phyloP scores from a whole-genome alignment of 148 eudicot species.

The Pouteria glomerata region DNA sequence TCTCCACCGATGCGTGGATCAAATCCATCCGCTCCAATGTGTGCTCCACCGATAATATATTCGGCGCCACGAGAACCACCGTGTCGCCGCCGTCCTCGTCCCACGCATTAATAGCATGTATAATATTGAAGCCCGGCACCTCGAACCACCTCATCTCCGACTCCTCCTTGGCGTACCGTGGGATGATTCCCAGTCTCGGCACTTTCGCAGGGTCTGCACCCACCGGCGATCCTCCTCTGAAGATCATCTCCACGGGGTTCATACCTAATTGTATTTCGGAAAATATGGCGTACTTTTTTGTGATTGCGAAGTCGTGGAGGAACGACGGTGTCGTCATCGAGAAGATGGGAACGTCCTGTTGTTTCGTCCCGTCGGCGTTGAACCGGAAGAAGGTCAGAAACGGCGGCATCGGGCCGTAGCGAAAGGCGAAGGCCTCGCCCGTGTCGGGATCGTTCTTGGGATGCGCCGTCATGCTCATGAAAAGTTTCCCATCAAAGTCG shows the following conservation, averaged over 20 bases:
- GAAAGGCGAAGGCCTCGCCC: constrained; percentile 49
- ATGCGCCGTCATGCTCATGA: constrained; percentile 64
- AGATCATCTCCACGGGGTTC: constrained; percentile 30
- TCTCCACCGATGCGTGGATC: constrained; percentile 38
- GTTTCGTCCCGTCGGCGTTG: constrained; percentile 33
- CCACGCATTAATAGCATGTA: constrained; percentile 66
- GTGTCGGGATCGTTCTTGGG: constrained; percentile 47
- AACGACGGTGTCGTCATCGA: constrained; percentile 36
- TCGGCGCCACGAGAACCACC: constrained; percentile 52
- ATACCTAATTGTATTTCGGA: constrained; percentile 40
- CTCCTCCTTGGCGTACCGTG: constrained; percentile 47
- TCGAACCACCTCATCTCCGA: constrained; percentile 55
- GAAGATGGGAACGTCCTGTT: constrained; percentile 43
- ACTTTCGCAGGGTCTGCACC: constrained; percentile 29
- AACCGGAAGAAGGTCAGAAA: constrained; percentile 46
- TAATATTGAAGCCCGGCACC: constrained; percentile 44
- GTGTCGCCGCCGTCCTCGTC: constrained; percentile 51
- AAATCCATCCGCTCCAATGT: constrained; percentile 43
- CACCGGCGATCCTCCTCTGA: constrained; percentile 23
- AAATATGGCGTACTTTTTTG: constrained; percentile 36
- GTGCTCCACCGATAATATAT: constrained; percentile 37
- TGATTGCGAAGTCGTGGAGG: constrained; percentile 54
- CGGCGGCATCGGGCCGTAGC: constrained; percentile 39
- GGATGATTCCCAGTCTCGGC: constrained; percentile 48
- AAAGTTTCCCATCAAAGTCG: constrained; percentile 34